These are phyloP conservation scores for Talaromyces borbonicus DNA, from an alignment of 495 filamentous ascomycete genomes.

Conservation along the genomic window DNA sequence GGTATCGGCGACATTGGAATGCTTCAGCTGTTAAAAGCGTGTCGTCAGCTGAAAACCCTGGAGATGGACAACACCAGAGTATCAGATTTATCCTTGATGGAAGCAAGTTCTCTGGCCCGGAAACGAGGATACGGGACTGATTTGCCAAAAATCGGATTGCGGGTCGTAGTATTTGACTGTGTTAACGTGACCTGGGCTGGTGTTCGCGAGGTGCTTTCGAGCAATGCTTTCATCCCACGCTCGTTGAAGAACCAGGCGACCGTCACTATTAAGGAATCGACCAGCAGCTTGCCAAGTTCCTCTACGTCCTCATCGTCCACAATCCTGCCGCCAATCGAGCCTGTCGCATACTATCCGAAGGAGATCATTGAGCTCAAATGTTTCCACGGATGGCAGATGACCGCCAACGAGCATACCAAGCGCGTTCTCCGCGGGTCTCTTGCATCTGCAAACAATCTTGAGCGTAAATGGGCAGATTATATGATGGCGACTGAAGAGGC, in stretches of 20 bases:
- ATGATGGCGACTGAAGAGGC: conserved; percentile 90
- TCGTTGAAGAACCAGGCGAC: conserved; percentile 19
- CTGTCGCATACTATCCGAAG: conserved; percentile 42
- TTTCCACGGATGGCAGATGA: conserved; percentile 91
- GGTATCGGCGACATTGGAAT: conserved; percentile 75
- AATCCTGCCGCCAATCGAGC: conserved; percentile 18
- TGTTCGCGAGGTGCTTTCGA: conserved; percentile 71
- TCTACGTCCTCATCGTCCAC: conserved; percentile 19
- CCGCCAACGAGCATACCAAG: conserved; percentile 84
- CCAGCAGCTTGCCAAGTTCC: conserved; percentile 13
- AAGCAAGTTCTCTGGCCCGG: conserved; percentile 69
- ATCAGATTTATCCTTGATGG: conserved; percentile 76
- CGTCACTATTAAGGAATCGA: conserved; percentile 8
- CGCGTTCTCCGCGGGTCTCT: conserved; percentile 70
- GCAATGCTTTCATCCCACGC: conserved; percentile 60
- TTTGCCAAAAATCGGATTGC: conserved; percentile 52
- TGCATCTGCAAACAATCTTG: conserved; percentile 57
- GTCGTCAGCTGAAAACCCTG: conserved; percentile 54
- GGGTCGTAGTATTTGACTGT: conserved; percentile 85
- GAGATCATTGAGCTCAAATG: conserved; percentile 82
- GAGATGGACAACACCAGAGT: conserved; percentile 94
- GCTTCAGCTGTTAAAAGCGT: conserved; percentile 70
- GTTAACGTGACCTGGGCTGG: conserved; percentile 87
- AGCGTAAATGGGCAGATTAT: conserved; percentile 86
- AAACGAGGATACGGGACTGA: conserved; percentile 47